phyloP scores from a whole-genome alignment of 164 flowering plant genomes.

The Vitis cinerea region DNA sequence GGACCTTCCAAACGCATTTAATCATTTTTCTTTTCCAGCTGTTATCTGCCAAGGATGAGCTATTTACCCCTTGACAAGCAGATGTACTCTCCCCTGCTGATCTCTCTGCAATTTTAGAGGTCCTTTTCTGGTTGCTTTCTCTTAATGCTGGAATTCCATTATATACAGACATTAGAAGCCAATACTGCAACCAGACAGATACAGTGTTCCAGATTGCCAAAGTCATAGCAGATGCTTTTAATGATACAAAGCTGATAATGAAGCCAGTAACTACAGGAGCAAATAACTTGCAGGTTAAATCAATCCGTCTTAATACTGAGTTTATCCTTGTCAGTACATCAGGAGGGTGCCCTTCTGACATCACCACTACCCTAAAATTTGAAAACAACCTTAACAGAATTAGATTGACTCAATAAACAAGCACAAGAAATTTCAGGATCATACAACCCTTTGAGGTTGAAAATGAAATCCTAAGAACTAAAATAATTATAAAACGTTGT shows the following conservation, averaged over 20 bases:
- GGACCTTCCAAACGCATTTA: slow-evolving; percentile 21
- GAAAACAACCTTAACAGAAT: neutral
- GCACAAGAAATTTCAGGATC: too few relatives aligned
- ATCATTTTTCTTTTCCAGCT: slow-evolving; percentile 20
- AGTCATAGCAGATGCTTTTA: slow-evolving; percentile 70
- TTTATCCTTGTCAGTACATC: slow-evolving; percentile 61
- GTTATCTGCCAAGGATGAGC: slow-evolving; percentile 16
- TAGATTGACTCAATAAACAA: neutral
- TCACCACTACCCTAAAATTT: slow-evolving; percentile 77
- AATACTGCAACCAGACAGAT: slow-evolving; percentile 70
- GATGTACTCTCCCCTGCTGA: slow-evolving; percentile 17
- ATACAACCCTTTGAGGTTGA: too few relatives aligned
- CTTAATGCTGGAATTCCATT: slow-evolving; percentile 63
- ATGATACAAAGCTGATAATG: slow-evolving; percentile 75
- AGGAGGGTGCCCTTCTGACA: slow-evolving; percentile 64
- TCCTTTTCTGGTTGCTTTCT: slow-evolving; percentile 42
- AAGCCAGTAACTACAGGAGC: slow-evolving; percentile 81
- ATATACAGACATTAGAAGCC: slow-evolving; percentile 78
- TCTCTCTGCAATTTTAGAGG: slow-evolving; percentile 11
- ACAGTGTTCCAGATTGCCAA: slow-evolving; percentile 63
- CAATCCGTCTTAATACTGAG: slow-evolving; percentile 73
- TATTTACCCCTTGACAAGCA: slow-evolving; percentile 13
- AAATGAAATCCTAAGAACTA: too few relatives aligned
- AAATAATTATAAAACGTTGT: too few relatives aligned
- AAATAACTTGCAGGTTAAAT: slow-evolving; percentile 70